Evolutionary conservation across 208 protist species (phyloP).

Genomic region (Trypanosoma cruzi): DNA sequence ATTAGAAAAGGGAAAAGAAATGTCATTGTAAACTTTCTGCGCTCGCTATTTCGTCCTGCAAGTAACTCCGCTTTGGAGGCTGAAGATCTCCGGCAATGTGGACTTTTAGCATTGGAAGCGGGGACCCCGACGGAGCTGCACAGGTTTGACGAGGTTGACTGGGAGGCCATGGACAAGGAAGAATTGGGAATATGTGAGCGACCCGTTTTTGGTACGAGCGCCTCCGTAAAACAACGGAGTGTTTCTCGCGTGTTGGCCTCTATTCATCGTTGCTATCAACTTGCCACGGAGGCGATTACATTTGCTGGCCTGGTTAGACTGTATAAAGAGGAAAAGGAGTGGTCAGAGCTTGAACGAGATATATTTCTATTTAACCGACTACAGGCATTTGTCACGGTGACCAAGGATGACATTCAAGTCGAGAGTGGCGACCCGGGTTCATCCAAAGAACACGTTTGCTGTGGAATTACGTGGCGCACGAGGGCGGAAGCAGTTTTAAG

Average conservation of each 20-base stretch:
- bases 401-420: conserved; percentile 10
- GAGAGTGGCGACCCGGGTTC: not conserved
- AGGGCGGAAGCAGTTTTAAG: conserved; percentile 44
- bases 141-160: conserved; percentile 35
- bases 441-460: conserved; percentile 23
- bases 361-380: conserved; percentile 57
- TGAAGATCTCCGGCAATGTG: conserved; percentile 61
- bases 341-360: conserved; percentile 41
- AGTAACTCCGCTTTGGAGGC: conserved; percentile 64
- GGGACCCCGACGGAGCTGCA: conserved; percentile 46
- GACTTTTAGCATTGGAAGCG: conserved; percentile 58
- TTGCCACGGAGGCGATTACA: conserved; percentile 57
- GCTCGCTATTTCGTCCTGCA: conserved; percentile 56
- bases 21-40: conserved; percentile 63
- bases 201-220: conserved; percentile 28
- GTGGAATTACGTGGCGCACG: conserved; percentile 42
- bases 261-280: conserved; percentile 57
- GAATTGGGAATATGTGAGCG: not conserved
- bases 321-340: conserved; percentile 35
- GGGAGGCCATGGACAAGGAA: conserved; percentile 14
- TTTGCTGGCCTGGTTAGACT: conserved; percentile 49
- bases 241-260: conserved; percentile 50
- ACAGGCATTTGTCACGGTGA: conserved; percentile 47
- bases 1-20: conserved; percentile 38
- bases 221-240: conserved; percentile 50